Evolutionary conservation across 805 yeast genomes (phyloP), one percentile per base, ranked within the genome.

Genomic region (Komagataella pastoris): DNA sequence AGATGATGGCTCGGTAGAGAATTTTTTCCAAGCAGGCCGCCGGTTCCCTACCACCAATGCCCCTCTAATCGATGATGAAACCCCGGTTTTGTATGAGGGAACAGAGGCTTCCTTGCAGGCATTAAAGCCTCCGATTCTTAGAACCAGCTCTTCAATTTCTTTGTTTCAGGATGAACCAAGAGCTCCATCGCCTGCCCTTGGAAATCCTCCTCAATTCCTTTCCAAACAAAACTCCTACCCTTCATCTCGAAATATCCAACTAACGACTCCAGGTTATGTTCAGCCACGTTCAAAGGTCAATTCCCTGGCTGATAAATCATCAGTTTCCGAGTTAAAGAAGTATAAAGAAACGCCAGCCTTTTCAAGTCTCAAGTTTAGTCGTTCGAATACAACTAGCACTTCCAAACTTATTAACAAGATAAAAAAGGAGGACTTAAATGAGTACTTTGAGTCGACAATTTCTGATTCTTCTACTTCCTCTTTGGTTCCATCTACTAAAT

Each of bases 401-500:
- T 30, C 45, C 18, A 24, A 30, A 24, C 47, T 48, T 14, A 19
- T 48, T 7, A 43, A 48, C 23, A 40, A 23, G 24, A 40, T 23
- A n/a, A 24, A 36, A 7, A 43, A 44, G 8, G 36, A 49, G 6
- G 47, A 43, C 19, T 14, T 17, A 12, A 24, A 18, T n/a, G 24
- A 49, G 18, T 30, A 43, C 8, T 19, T 10, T 21, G 24, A 43
- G 12, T 43, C 48, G 10, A 18, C 19, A 18, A 48, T 43, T 10
- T 21, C 44, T n/a, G 19, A 30, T 45, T 46, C 49, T 14, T 18
- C 54, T 7, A 30, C 51, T 36, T 48, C 48, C 21, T 51, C 48
- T 14, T 51, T 50, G 17, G 61, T 54, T 5, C 40, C 40, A 4
- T 30, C 40, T 30, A 30, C 40, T 57, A 78, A 68, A 52, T 65